Evolutionary conservation across 352 stramenopile genomes (phyloP), one percentile per base, ranked within the genome.

Genomic region (Phytophthora cactorum): DNA sequence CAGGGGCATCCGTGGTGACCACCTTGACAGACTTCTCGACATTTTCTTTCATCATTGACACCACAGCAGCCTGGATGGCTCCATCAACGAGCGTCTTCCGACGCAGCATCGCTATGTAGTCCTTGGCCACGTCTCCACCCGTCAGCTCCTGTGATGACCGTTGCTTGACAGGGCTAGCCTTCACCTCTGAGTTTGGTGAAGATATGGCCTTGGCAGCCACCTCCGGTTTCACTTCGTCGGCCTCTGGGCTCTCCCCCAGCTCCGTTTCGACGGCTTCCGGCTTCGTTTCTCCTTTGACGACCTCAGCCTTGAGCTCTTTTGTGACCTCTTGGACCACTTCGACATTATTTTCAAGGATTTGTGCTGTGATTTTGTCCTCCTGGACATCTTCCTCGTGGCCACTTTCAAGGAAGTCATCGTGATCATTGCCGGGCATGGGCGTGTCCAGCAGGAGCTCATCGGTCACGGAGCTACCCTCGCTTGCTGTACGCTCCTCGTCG

Each of bases 31-130:
- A 31, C 44, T 66, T 67, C 17, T 65, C 55, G 10, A 67, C 59
- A 46, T 72, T 68, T 50, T 61, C 55, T 62, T 79, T 70, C 70
- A 77, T 78, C 9, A 56, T 66, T 44, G 67, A 69, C 43, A 79
- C 62, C 43, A 81, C 73, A 34, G 68, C 66, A 34, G 66, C 70
- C 39, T 78, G 69, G n/a, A 81, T 75, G 25, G 66, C 73, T 17
- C 59, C 73, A 28, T 68, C 43, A 31, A 74, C 65, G 14, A 74
- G 52, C 29, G 61, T 54, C 39, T 49, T 58, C 27, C 57, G 58
- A 34, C 58, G 58, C 25, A 68, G 46, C 58, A 62, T 69, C 14
- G 65, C 52, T 17, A 72, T 68, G 53, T 69, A 66, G 17, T 69
- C 36, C 15, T 66, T 72, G 43, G 68, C 52, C 27, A 72, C 52